A percentile compares a stretch with the other conserved stretches of the same genome.
Conservation (phyloP, 2,329 filamentous ascomycete genomes). For the Endothia cerciana region DNA sequence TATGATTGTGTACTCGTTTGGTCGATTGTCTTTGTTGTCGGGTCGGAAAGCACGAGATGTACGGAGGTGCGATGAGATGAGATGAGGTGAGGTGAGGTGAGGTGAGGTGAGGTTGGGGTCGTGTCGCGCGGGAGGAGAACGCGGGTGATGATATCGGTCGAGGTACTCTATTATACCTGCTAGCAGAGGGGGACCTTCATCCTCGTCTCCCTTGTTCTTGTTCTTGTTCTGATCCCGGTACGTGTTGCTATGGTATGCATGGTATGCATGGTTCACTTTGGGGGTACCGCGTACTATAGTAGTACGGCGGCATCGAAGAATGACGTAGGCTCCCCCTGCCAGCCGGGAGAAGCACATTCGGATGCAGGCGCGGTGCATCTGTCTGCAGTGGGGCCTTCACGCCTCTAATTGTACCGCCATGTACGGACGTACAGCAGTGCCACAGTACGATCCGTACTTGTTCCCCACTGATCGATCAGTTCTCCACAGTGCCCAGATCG, state of each 20-base stretch:
- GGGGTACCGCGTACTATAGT: neutral
- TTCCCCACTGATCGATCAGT: neutral
- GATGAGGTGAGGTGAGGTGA: too few species aligned
- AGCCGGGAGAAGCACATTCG: neutral
- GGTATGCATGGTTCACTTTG: neutral
- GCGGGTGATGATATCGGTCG: constrained; percentile 7
- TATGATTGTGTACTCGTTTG: neutral
- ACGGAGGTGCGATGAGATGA: neutral
- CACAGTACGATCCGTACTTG: too few species aligned
- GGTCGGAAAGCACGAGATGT: neutral
- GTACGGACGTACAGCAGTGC: too few species aligned
- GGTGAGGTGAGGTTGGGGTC: neutral
- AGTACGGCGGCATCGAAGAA: neutral
- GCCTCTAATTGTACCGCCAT: too few species aligned
- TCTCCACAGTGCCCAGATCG: neutral
- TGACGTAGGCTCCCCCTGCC: constrained; percentile 4
- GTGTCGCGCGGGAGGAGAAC: neutral
- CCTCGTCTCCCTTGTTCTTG: constrained; percentile 7
- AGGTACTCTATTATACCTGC: constrained; percentile 4
- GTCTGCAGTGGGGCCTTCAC: neutral
- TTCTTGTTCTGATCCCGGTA: neutral
- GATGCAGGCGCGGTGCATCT: neutral
- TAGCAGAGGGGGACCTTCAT: neutral
- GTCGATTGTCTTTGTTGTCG: neutral
- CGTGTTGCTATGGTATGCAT: neutral